Evolutionary conservation across 2,329 filamentous ascomycete species (phyloP), one percentile per base, ranked within the genome.

Genomic region (Paraphoma sp.): DNA sequence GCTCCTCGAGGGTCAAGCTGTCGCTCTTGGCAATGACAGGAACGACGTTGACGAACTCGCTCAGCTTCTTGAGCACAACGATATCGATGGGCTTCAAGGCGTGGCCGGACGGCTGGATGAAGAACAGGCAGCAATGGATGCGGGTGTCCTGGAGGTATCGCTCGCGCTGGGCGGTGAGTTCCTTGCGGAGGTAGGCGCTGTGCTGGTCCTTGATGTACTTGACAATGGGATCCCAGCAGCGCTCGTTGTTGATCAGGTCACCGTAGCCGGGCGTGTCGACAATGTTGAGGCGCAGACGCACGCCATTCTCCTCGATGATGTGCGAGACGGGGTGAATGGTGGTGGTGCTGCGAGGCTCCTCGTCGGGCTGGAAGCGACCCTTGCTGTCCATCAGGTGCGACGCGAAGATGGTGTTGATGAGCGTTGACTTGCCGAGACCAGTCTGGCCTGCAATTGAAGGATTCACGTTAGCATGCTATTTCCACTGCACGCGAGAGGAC

Each of bases 191-290:
- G 84, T 98, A 99, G 73, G 95, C 94, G 51, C 93, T 97, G 86
- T 99, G 95, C 85, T 99, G 95, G 82, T 99, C 95, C 87, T 99
- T 99, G 87, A 99, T 99, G 83, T 99, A 99, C 86, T 99, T 99
- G 86, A 99, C 94, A 79, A 99, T 99, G 63, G 95, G 95, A 78
- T 99, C 95, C 95, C 95, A 99, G 89, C 95, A 99, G 86, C 95
- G 91, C 83, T 99, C 95, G 81, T 99, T 99, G 87, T 99, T 99
- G 81, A 99, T 95, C 76, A 97, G 88, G 75, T 99, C 95, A 76
- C 95, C 95, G 75, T 99, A 99, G 65, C 95, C 95, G 64, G 95
- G 95, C 64, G 95, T 99, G 79, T 99, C 95, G 74, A 99, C 95
- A 75, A 99, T 99, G 87, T 98, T 99, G 75, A 99, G 86, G 73